Evolutionary conservation across 2,329 filamentous ascomycete species (phyloP).

Genomic region (Byssochlamys sp.): DNA sequence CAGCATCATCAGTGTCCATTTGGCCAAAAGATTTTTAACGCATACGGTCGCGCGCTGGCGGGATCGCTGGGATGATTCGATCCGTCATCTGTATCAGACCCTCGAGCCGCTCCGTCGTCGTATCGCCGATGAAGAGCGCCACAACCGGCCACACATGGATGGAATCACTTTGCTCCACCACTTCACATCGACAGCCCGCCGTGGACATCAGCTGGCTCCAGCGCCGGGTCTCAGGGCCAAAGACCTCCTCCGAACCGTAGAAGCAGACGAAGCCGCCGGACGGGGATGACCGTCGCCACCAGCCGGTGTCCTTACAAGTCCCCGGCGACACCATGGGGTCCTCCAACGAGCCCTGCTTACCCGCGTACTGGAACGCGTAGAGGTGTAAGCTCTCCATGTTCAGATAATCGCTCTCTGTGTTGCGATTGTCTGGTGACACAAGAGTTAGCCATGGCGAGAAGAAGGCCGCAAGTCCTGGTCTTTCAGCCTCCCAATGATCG

Average conservation of each 20-base stretch:
- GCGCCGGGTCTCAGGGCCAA: slow-evolving; percentile 57
- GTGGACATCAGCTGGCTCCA: slow-evolving; percentile 43
- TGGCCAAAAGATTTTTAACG: neutral
- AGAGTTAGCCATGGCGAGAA: slow-evolving; percentile 76
- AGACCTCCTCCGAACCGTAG: slow-evolving; percentile 69
- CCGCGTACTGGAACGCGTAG: slow-evolving; percentile 63
- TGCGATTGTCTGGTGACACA: slow-evolving; percentile 55
- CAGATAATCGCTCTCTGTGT: slow-evolving; percentile 67
- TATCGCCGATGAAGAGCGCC: slow-evolving; percentile 45
- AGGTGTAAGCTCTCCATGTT: slow-evolving; percentile 55
- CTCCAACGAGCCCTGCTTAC: slow-evolving; percentile 38
- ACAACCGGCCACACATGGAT: slow-evolving; percentile 80
- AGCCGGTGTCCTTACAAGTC: slow-evolving; percentile 52
- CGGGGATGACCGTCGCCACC: slow-evolving; percentile 61
- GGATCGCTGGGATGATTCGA: neutral
- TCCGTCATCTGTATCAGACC: slow-evolving; percentile 26
- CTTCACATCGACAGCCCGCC: slow-evolving; percentile 46
- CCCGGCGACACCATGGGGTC: slow-evolving; percentile 62
- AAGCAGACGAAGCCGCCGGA: slow-evolving; percentile 58
- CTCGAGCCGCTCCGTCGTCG: slow-evolving; percentile 36
- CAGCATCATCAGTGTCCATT: neutral
- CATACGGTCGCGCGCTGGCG: neutral
- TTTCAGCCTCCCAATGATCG: slow-evolving; percentile 21
- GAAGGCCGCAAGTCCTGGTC: slow-evolving; percentile 56
- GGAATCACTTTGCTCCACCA: slow-evolving; percentile 46